These are phyloP conservation scores for Cajanus cajan DNA, from an alignment of 306 rosid genomes.

Conservation along the genomic window DNA sequence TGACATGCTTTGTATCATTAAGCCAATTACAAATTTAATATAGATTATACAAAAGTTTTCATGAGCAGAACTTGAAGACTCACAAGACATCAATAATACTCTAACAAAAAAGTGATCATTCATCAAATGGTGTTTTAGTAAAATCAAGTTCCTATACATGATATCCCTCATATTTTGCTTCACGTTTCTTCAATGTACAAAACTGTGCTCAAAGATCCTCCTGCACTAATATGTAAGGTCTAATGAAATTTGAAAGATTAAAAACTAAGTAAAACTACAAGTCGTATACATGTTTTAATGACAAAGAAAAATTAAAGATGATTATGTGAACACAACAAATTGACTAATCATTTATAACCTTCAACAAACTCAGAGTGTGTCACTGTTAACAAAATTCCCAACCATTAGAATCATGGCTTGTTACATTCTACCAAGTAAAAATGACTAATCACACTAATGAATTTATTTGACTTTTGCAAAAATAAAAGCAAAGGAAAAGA, in stretches of 20 bases:
- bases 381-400: too few species aligned
- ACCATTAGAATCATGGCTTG: too few species aligned
- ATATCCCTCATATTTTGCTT: constrained; percentile 94
- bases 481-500: too few species aligned
- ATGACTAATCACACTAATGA: too few species aligned
- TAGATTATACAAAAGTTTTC: constrained; percentile 1
- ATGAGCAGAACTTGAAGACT: constrained; percentile 54
- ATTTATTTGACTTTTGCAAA: too few species aligned
- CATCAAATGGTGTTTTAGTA: background rate
- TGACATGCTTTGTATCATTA: constrained; percentile 12
- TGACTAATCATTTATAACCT: too few species aligned
- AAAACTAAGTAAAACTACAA: background rate
- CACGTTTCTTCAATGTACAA: constrained; percentile 79
- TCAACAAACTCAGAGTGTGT: too few species aligned
- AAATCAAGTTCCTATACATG: constrained; percentile 57
- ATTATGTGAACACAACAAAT: too few species aligned
- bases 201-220: constrained; percentile 93
- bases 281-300: too few species aligned
- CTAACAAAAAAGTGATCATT: background rate
- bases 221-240: constrained; percentile 44
- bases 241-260: constrained; percentile 2
- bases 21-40: constrained; percentile 6
- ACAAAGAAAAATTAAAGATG: too few species aligned
- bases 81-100: constrained; percentile 40
- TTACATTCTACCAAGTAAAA: too few species aligned